Conservation (phyloP, 352 stramenopile genomes). For the Phytophthora europaea region DNA sequence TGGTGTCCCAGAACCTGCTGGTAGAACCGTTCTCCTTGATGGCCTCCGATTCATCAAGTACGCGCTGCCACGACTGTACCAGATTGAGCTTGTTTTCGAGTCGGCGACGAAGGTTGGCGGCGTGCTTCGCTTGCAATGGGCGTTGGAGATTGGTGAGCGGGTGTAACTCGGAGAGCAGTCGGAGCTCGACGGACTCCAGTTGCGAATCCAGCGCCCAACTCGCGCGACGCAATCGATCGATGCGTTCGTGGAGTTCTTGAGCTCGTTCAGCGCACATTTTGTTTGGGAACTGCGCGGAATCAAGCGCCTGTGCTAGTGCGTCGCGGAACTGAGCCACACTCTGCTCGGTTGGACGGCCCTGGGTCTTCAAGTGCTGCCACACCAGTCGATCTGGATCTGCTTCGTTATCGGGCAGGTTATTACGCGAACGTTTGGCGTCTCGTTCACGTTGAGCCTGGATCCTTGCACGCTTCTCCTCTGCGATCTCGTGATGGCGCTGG, state of each 20-base stretch:
- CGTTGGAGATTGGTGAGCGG: slow-evolving; percentile 20
- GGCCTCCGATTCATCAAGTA: slow-evolving; percentile 32
- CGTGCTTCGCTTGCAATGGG: slow-evolving; percentile 51
- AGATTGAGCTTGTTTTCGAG: slow-evolving; percentile 32
- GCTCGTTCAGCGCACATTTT: slow-evolving; percentile 37
- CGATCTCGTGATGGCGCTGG: slow-evolving; percentile 18
- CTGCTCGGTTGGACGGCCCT: slow-evolving; percentile 22
- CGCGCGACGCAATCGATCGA: slow-evolving; percentile 24
- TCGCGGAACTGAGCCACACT: slow-evolving; percentile 14
- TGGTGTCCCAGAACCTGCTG: slow-evolving; percentile 35
- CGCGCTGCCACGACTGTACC: slow-evolving; percentile 39
- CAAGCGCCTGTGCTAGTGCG: slow-evolving; percentile 24
- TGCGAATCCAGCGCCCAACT: slow-evolving; percentile 36
- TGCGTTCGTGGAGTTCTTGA: slow-evolving; percentile 37
- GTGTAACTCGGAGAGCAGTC: slow-evolving; percentile 40
- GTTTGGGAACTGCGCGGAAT: slow-evolving; percentile 18
- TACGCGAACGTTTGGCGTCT: slow-evolving; percentile 19
- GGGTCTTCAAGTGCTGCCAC: slow-evolving; percentile 35
- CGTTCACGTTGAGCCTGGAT: slow-evolving; percentile 19
- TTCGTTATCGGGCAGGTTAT: neutral
- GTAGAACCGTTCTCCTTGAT: slow-evolving; percentile 1
- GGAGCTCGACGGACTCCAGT: slow-evolving; percentile 48
- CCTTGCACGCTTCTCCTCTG: slow-evolving; percentile 24
- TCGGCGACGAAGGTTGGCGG: slow-evolving; percentile 40
- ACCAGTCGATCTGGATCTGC: slow-evolving; percentile 15